phyloP scores from a whole-genome alignment of 2,329 filamentous ascomycete genomes.

The Pseudocercospora pini-densiflorae region DNA sequence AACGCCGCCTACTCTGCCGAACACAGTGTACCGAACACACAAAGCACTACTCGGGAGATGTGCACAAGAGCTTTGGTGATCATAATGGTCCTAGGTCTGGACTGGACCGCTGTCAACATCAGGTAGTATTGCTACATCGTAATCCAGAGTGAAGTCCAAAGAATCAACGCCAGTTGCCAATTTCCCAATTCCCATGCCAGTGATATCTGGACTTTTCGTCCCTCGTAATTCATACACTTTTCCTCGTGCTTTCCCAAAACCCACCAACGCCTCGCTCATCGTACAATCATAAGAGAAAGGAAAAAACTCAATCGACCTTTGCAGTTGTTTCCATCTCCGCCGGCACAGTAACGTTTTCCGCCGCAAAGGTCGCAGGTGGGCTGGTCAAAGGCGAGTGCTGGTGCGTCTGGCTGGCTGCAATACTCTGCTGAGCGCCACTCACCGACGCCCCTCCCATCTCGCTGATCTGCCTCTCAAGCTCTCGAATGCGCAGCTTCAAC shows the following conservation, averaged over 20 bases:
- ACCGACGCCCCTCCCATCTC: constrained; percentile 12
- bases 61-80: neutral
- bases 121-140: neutral
- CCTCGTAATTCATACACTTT: constrained; percentile 5
- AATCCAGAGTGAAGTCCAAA: neutral
- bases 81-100: neutral
- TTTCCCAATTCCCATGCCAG: neutral
- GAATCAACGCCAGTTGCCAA: neutral
- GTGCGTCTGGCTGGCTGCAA: constrained; percentile 14
- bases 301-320: constrained; percentile 11
- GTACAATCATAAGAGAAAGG: neutral
- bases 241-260: neutral
- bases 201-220: neutral
- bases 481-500: constrained; percentile 74
- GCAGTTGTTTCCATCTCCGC: constrained; percentile 8
- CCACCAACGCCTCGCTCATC: constrained; percentile 10
- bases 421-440: constrained; percentile 14
- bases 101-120: neutral
- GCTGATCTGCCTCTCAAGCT: constrained; percentile 51
- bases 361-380: constrained; percentile 23
- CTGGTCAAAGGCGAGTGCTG: constrained; percentile 27
- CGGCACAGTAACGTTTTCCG: constrained; percentile 9
- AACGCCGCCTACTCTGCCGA: neutral
- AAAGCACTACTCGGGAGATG: neutral
- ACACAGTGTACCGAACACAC: neutral